Conservation (phyloP, 805 yeast genomes). For the Hanseniaspora osmophila region DNA sequence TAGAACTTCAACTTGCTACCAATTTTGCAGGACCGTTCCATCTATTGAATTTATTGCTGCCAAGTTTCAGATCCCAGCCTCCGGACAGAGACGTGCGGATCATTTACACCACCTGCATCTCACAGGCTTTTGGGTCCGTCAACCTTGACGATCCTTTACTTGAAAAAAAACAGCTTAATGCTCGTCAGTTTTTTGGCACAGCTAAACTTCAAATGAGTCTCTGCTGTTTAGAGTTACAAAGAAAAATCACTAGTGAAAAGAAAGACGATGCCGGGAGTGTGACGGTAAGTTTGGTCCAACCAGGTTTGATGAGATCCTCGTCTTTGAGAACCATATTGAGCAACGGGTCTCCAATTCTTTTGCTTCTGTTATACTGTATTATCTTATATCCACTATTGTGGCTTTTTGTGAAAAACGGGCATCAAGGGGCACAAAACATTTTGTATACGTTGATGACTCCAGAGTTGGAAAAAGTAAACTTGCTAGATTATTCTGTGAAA, state of each 20-base stretch:
- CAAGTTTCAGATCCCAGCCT: conserved; percentile 77
- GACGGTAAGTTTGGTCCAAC: conserved; percentile 65
- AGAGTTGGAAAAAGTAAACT: conserved; percentile 42
- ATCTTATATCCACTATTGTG: conserved; percentile 71
- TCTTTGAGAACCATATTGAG: conserved; percentile 67
- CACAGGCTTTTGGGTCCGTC: conserved; percentile 60
- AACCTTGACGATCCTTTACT: conserved; percentile 52
- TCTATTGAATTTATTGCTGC: conserved; percentile 64
- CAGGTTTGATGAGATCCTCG: conserved; percentile 84
- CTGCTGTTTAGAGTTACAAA: conserved; percentile 70
- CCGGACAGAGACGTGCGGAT: conserved; percentile 89
- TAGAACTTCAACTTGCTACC: conserved; percentile 71
- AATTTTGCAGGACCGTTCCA: conserved; percentile 77
- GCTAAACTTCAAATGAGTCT: conserved; percentile 65
- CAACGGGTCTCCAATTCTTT: conserved; percentile 55
- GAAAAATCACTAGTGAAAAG: conserved; percentile 42
- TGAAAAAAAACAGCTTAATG: conserved; percentile 37
- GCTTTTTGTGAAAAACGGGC: conserved; percentile 60
- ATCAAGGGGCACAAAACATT: conserved; percentile 68
- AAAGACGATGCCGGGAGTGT: conserved; percentile 46
- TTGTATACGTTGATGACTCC: conserved; percentile 62
- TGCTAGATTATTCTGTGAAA: conserved; percentile 35
- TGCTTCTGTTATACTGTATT: conserved; percentile 41
- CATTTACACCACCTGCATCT: conserved; percentile 60
- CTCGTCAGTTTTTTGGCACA: conserved; percentile 65